These are phyloP conservation scores for Aspergillus fumigatiaffinis DNA, from an alignment of 2,329 filamentous ascomycete species.

Conservation along the genomic window DNA sequence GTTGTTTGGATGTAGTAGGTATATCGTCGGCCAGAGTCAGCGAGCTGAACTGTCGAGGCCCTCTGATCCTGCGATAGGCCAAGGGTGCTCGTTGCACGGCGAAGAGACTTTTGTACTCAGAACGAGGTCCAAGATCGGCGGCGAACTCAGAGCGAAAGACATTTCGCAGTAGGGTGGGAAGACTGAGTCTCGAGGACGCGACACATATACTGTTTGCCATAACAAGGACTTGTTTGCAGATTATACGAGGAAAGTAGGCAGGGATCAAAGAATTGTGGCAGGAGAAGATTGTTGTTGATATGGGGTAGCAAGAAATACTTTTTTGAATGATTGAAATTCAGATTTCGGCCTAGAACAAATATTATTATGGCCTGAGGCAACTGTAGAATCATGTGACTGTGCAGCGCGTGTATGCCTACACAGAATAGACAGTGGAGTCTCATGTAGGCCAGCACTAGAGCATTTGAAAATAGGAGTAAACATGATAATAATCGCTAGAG, in stretches of 20 bases:
- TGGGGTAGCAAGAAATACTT: not conserved
- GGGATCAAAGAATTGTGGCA: not conserved
- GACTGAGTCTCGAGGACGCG: conserved; percentile 22
- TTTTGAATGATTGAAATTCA: not conserved
- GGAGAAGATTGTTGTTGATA: not conserved
- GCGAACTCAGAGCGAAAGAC: conserved; percentile 22
- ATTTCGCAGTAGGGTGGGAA: conserved; percentile 22
- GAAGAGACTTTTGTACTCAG: conserved; percentile 3
- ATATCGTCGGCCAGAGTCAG: not conserved
- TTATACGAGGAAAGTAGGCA: not conserved
- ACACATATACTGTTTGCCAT: conserved; percentile 11
- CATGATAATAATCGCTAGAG: not conserved
- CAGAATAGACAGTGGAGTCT: not conserved
- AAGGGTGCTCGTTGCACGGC: conserved; percentile 1
- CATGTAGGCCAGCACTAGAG: not conserved
- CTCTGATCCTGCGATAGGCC: conserved; percentile 1
- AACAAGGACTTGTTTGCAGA: not conserved
- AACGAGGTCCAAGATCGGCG: conserved; percentile 7
- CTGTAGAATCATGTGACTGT: not conserved
- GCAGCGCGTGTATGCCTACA: not conserved
- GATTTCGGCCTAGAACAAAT: not conserved
- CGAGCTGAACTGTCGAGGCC: conserved; percentile 5
- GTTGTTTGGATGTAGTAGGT: not conserved
- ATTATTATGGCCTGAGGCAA: not conserved
- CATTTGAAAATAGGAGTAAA: not conserved